These are phyloP conservation scores for Calonectria pauciramosa DNA, from an alignment of 2,329 filamentous ascomycete species.

Conservation along the genomic window DNA sequence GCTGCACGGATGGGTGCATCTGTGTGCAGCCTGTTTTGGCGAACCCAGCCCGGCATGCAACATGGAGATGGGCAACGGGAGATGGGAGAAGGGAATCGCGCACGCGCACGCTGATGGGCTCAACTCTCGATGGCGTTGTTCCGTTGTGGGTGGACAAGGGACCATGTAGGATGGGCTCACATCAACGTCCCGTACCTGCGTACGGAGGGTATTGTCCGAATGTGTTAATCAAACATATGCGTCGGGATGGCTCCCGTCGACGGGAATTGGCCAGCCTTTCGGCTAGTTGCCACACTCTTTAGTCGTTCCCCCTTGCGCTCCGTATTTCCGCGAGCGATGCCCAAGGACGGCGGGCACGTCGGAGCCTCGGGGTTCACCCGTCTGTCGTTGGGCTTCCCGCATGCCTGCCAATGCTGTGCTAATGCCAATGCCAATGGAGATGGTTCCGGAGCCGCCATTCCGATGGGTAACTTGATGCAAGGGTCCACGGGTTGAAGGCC, in stretches of 20 bases:
- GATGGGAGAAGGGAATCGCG: background rate
- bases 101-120: background rate
- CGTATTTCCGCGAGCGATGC: constrained; percentile 8
- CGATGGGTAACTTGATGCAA: background rate
- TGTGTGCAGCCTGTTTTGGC: constrained; percentile 22
- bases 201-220: constrained; percentile 8
- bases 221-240: background rate
- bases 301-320: background rate
- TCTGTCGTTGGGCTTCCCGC: background rate
- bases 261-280: background rate
- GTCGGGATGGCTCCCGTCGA: background rate
- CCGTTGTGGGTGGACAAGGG: constrained; percentile 28
- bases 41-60: background rate
- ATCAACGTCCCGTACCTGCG: constrained; percentile 36
- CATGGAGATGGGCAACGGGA: background rate
- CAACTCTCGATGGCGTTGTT: background rate
- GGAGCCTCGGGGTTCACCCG: constrained; percentile 9
- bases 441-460: background rate
- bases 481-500: background rate
- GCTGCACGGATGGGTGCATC: constrained; percentile 34
- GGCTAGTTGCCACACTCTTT: background rate
- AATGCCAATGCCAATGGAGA: background rate
- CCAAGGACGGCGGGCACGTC: background rate
- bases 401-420: background rate
- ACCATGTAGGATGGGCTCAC: constrained; percentile 38